Percentiles rank a stretch among this genome's conserved stretches.
Evolutionary conservation across 352 stramenopile species (phyloP).

Genomic region (Blastocystis sp.): DNA sequence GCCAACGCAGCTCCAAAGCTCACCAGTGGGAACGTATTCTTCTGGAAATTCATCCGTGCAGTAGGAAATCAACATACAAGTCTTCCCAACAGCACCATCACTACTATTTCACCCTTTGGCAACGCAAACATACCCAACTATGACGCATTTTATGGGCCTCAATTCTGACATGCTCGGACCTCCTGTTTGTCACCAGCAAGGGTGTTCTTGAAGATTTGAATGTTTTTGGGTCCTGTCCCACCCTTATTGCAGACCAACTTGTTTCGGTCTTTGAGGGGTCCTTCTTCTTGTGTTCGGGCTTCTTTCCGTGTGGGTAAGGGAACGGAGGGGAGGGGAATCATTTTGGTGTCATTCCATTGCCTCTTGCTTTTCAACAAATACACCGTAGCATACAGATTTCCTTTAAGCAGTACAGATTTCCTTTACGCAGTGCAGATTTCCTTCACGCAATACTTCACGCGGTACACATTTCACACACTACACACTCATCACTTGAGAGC

Average conservation of each 20-base stretch:
- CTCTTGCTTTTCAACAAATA: too few species aligned
- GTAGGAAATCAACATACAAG: constrained; percentile 47
- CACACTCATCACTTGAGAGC: neutral
- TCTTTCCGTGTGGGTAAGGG: neutral
- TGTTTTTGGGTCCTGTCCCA: too few species aligned
- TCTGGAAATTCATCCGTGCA: constrained; percentile 46
- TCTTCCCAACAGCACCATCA: constrained; percentile 57
- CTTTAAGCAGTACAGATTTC: too few species aligned
- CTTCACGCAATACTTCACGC: too few species aligned
- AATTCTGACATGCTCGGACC: constrained; percentile 1
- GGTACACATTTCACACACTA: too few species aligned
- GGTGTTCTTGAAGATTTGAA: too few species aligned
- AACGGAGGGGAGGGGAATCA: neutral
- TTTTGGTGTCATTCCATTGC: too few species aligned
- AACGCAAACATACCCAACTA: constrained; percentile 12
- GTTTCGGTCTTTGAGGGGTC: too few species aligned
- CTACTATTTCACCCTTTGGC: neutral
- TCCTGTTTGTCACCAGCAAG: neutral
- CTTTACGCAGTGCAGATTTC: too few species aligned
- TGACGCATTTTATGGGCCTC: constrained; percentile 24
- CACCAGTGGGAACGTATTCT: constrained; percentile 49
- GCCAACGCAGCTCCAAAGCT: neutral
- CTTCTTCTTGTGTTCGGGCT: too few species aligned
- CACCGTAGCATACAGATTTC: too few species aligned
- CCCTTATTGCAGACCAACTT: too few species aligned